Evolutionary conservation across 805 yeast species (phyloP).

Genomic region (Blastobotrys chiropterorum): DNA sequence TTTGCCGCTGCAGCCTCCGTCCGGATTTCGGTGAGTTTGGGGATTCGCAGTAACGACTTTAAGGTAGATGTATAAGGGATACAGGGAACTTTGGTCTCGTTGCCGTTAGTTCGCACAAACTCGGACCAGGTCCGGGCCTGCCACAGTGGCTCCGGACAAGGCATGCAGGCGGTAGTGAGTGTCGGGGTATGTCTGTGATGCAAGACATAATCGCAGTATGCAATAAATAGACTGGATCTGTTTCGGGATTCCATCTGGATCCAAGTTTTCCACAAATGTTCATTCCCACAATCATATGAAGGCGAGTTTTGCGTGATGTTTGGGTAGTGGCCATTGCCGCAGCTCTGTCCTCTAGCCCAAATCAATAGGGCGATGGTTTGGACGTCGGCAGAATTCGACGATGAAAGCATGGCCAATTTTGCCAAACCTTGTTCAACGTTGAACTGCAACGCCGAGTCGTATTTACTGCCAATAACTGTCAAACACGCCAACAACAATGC

Average conservation of each 20-base stretch:
- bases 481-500: slow-evolving; percentile 25
- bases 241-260: slow-evolving; percentile 40
- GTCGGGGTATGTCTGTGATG: slow-evolving; percentile 13
- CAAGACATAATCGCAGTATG: slow-evolving; percentile 25
- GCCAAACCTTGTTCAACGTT: background rate
- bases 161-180: slow-evolving; percentile 28
- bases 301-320: background rate
- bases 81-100: slow-evolving; percentile 15
- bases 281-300: background rate
- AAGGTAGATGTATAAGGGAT: slow-evolving; percentile 28
- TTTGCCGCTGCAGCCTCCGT: background rate
- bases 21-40: slow-evolving; percentile 20
- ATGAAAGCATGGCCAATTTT: background rate
- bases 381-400: slow-evolving; percentile 6
- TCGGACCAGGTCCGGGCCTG: slow-evolving; percentile 20
- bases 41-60: slow-evolving; percentile 28
- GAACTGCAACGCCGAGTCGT: background rate
- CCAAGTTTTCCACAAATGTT: slow-evolving; percentile 41
- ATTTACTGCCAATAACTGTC: slow-evolving; percentile 25
- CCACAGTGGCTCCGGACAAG: slow-evolving; percentile 28
- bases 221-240: slow-evolving; percentile 24
- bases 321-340: slow-evolving; percentile 5
- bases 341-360: slow-evolving; percentile 24
- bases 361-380: slow-evolving; percentile 27
- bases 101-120: slow-evolving; percentile 25